Evolutionary conservation across 331 rosid genomes (phyloP), one percentile per base, ranked within the genome.

Genomic region (Quercus tomentella): DNA sequence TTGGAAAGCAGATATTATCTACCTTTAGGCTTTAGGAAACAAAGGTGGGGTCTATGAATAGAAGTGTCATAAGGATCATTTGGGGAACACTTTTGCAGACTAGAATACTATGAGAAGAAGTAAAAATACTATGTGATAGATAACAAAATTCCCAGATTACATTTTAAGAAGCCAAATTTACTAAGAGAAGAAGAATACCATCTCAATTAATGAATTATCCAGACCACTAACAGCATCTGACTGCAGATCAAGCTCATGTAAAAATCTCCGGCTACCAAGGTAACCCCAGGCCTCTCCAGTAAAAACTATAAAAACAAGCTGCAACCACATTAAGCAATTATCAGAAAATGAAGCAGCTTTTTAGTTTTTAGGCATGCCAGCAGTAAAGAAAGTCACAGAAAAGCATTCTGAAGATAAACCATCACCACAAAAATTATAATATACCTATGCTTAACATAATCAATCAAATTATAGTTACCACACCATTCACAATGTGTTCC

Each of bases 211-310:
- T 76, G 92, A 86, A 70, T 49, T 77, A 85, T 89, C 56, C 66
- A 94, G 97, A 75, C 97, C 98, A 66, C 63, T 84, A 80, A 94
- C 97, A 82, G 92, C 88, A 84, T 91, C 92, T 20, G 97, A 92
- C 81, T 89, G 93, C 79, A 86, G 82, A 88, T 91, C 97, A 79
- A 94, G 97, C 85, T 94, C 98, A 31, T 52, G 87, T 83, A 91
- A 85, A 85, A 94, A 92, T 77, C 97, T 92, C 87, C 98, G 82
- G 80, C 98, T 94, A 81, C 98, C 97, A 78, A 94, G 97, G 89
- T 92, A 94, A 63, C 97, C 98, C 98, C 97, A 94, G 11, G 90
- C 81, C 82, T 94, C 98, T 56, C 98, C 98, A 55, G 98, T 91
- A 84, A 92, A 89, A 80, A 89, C 91, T 77, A 67, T 88, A 87